Conservation (phyloP, 768 basidiomycete species). For the Leccinum uliginosum region DNA sequence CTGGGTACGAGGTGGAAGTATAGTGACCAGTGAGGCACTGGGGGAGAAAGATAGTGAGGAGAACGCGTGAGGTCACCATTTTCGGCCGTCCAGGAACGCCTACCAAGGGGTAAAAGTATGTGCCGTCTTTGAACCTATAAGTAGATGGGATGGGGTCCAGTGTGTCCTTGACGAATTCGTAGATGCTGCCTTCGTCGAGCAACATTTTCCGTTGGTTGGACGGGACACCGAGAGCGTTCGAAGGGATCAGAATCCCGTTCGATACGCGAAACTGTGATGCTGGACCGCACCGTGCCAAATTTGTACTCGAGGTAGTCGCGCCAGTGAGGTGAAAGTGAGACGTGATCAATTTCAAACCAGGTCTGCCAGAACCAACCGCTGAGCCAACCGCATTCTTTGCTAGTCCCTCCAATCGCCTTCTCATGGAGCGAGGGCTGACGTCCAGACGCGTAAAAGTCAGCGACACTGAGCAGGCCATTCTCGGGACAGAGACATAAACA, state of each 20-base stretch:
- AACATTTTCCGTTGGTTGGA: slow-evolving; percentile 63
- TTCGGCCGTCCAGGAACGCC: slow-evolving; percentile 8
- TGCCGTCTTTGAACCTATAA: slow-evolving; percentile 55
- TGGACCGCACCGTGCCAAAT: slow-evolving; percentile 58
- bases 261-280: not conserved
- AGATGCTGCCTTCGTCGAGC: slow-evolving; percentile 44
- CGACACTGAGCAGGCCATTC: slow-evolving; percentile 59
- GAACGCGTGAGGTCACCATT: not conserved
- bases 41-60: slow-evolving; percentile 8
- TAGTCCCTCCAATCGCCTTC: slow-evolving; percentile 58
- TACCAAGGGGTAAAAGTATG: slow-evolving; percentile 62
- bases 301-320: slow-evolving; percentile 75
- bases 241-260: not conserved
- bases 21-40: slow-evolving; percentile 49
- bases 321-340: slow-evolving; percentile 51
- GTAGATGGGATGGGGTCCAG: slow-evolving; percentile 45
- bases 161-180: slow-evolving; percentile 50
- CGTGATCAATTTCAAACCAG: slow-evolving; percentile 58
- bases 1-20: slow-evolving; percentile 54
- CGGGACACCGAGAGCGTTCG: slow-evolving; percentile 78
- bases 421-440: slow-evolving; percentile 53
- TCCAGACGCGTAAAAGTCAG: slow-evolving; percentile 67
- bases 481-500: slow-evolving; percentile 57
- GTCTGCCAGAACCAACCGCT: slow-evolving; percentile 79
- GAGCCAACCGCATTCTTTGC: slow-evolving; percentile 59